Base-by-base conservation (phyloP, 306 rosid species). In the Vigna radiata region DNA sequence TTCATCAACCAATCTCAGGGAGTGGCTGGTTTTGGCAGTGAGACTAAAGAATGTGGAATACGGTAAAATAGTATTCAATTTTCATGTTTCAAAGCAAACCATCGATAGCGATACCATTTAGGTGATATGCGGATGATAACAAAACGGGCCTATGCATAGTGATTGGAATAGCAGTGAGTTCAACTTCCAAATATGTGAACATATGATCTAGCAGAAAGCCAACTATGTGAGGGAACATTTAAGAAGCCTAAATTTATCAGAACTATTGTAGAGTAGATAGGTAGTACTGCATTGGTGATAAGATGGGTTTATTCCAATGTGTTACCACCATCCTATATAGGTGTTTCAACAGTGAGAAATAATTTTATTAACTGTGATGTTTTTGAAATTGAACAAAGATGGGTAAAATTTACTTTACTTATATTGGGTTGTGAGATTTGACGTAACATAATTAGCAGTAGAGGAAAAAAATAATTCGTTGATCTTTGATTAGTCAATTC, bases 41-140 rank as follows among this genome's bases (percentile, higher is more conserved):
- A 66, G 52, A 48, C 82, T 62, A 77, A 81, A 68, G 86, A 88
- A 73, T 74, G 82, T 82, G 83, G 68, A 60, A 81, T 69, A 67
- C 79, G 97, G 98, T 94, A 77, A 86, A 76, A 74, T 41, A 73
- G 41, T 44, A 16, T 25, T 55, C 70, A 31, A 31, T 53, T 77
- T 46, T 77, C n/a, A 44, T 52, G 19, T 33, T 54, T 54, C 33
- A 54, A 29, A 75, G 15, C 12, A 36, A 70, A 48, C 48, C 43
- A 14, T 39, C 68, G 16, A 25, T 58, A 67, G 33, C 31, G 17
- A 36, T 15, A 59, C 14, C 13, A 62, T 23, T 76, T 82, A 46
- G 74, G 78, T 62, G 9, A 37, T 41, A 75, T 14, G 61, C 50
- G 53, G 55, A 14, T 29, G 77, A 31, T 54, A 33, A 53, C 58